A percentile compares a stretch with the other conserved stretches of the same genome.
phyloP scores from a whole-genome alignment of 2,329 filamentous ascomycete species.

The Colletotrichum tanaceti region DNA sequence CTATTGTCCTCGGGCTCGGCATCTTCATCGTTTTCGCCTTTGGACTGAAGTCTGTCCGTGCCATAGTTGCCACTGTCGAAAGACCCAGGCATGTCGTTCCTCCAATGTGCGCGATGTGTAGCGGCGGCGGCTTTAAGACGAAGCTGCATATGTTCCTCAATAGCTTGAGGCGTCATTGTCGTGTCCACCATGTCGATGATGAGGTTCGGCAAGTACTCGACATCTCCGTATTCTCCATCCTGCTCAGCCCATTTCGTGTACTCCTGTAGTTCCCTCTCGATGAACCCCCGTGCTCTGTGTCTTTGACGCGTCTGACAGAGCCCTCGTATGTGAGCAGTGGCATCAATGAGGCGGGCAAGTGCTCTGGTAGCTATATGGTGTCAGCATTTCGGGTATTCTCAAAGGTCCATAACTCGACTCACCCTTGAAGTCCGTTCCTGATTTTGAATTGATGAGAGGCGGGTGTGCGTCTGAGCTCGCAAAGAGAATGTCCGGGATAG shows the following conservation, averaged over 20 bases:
- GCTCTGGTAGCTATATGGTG: slow-evolving; percentile 52
- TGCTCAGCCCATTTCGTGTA: slow-evolving; percentile 56
- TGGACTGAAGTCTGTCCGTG: not conserved
- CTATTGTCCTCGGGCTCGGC: slow-evolving; percentile 35
- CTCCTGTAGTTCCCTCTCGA: slow-evolving; percentile 51
- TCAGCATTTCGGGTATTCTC: slow-evolving; percentile 35
- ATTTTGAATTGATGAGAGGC: slow-evolving; percentile 55
- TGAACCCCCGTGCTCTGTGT: slow-evolving; percentile 47
- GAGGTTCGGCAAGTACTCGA: slow-evolving; percentile 54
- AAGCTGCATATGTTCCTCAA: slow-evolving; percentile 51
- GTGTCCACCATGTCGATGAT: slow-evolving; percentile 52
- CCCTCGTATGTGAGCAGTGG: slow-evolving; percentile 52
- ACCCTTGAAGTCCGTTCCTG: slow-evolving; percentile 53
- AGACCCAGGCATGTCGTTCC: slow-evolving; percentile 38
- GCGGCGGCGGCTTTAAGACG: slow-evolving; percentile 52
- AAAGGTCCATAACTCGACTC: slow-evolving; percentile 13
- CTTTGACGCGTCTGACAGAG: slow-evolving; percentile 51
- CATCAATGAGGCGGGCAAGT: slow-evolving; percentile 54
- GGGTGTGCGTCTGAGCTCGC: slow-evolving; percentile 46
- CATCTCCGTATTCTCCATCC: slow-evolving; percentile 52
- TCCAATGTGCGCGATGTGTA: slow-evolving; percentile 52
- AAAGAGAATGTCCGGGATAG: slow-evolving; percentile 53
- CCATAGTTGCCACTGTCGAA: not conserved
- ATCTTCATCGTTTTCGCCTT: slow-evolving; percentile 32
- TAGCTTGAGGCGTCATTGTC: slow-evolving; percentile 44